Conservation (phyloP, 2,329 filamentous ascomycete genomes). For the Exserohilum rostratum region DNA sequence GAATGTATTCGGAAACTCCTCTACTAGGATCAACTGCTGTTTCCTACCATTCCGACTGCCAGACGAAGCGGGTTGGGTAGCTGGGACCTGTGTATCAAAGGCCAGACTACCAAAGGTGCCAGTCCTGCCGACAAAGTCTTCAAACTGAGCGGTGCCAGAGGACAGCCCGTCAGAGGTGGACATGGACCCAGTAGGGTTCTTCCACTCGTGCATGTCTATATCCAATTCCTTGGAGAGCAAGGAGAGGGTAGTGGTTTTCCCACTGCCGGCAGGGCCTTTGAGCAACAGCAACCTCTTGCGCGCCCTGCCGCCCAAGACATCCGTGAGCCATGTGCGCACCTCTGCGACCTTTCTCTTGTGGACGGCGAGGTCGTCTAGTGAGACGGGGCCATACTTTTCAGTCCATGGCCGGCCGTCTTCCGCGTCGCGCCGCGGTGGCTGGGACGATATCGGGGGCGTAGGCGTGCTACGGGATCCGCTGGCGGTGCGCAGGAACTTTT, state of each 20-base stretch:
- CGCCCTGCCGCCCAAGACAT: constrained; percentile 67
- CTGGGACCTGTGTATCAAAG: constrained; percentile 37
- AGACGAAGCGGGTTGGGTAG: constrained; percentile 16
- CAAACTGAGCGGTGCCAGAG: constrained; percentile 80
- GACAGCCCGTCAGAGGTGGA: constrained; percentile 66
- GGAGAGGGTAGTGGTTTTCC: constrained; percentile 86
- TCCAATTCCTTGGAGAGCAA: constrained; percentile 79
- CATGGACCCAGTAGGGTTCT: constrained; percentile 73
- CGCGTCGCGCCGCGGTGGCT: constrained; percentile 23
- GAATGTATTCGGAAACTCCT: constrained; percentile 60
- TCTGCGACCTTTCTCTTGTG: constrained; percentile 94
- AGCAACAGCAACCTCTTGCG: constrained; percentile 77
- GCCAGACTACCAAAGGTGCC: constrained; percentile 79
- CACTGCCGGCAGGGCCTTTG: constrained; percentile 88
- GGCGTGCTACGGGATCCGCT: constrained; percentile 38
- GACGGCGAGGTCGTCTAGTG: constrained; percentile 84
- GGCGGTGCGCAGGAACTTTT: constrained; percentile 53
- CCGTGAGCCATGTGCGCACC: constrained; percentile 80
- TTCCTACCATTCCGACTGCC: constrained; percentile 26
- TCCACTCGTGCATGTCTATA: constrained; percentile 86
- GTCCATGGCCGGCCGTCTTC: constrained; percentile 80
- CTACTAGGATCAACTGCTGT: constrained; percentile 54
- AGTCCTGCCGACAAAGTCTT: constrained; percentile 85
- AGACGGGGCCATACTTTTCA: constrained; percentile 77
- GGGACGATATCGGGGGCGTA: constrained; percentile 34